A percentile compares a stretch with the other conserved stretches of the same genome.
phyloP scores from a whole-genome alignment of 306 rosid species.

The Fagus crenata region DNA sequence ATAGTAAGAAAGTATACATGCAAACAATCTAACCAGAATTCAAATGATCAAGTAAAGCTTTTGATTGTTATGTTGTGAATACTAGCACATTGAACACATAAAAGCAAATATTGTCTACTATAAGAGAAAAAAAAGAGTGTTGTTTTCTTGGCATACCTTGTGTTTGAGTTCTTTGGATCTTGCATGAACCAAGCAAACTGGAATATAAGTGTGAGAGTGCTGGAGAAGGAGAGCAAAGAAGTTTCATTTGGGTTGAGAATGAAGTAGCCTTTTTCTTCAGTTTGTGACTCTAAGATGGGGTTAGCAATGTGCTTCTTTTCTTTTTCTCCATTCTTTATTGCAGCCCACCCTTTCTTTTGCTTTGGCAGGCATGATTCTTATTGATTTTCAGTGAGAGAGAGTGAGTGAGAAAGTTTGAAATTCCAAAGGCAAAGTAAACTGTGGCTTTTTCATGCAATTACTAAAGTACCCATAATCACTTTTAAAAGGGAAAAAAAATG shows the following conservation, averaged over 20 bases:
- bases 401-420: slow-evolving; percentile 35
- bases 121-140: slow-evolving; percentile 18
- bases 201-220: slow-evolving; percentile 35
- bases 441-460: slow-evolving; percentile 45
- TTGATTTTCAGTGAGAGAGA: slow-evolving; percentile 36
- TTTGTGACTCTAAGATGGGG: slow-evolving; percentile 37
- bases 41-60: neutral
- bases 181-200: slow-evolving; percentile 75
- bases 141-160: slow-evolving; percentile 54
- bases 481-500: slow-evolving; percentile 20
- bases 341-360: slow-evolving; percentile 52
- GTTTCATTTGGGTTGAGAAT: slow-evolving; percentile 68
- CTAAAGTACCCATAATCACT: slow-evolving; percentile 39
- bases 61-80: neutral
- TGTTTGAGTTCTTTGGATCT: slow-evolving; percentile 68
- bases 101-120: neutral
- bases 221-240: slow-evolving; percentile 51
- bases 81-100: neutral
- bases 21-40: neutral
- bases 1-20: neutral
- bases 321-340: slow-evolving; percentile 58
- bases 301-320: slow-evolving; percentile 57
- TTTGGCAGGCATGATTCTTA: slow-evolving; percentile 65
- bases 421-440: slow-evolving; percentile 57
- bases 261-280: slow-evolving; percentile 31